These are phyloP conservation scores for Cymbopogon flexuosus DNA, from an alignment of 202 grass and related monocot genomes.

Conservation along the genomic window DNA sequence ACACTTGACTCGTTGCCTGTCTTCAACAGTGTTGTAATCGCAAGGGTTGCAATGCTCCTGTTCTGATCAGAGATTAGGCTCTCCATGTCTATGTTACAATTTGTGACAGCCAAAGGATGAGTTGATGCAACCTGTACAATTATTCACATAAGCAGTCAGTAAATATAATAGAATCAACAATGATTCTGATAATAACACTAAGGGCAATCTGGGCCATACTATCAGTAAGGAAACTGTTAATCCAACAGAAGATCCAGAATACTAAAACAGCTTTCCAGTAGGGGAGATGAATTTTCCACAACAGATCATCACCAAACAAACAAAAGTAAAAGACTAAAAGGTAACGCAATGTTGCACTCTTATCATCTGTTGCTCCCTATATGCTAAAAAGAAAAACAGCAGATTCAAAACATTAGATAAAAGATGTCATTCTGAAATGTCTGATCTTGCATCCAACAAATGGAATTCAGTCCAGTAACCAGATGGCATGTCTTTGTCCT, in stretches of 20 bases:
- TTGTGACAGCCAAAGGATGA: slow-evolving; percentile 95
- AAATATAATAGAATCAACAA: slow-evolving; percentile 1
- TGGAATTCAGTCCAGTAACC: too few species aligned
- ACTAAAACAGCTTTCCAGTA: slow-evolving; percentile 1
- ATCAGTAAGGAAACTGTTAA: not conserved
- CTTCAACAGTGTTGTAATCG: slow-evolving; percentile 91
- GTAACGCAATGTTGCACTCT: not conserved
- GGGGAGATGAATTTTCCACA: not conserved
- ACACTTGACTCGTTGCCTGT: slow-evolving; percentile 99
- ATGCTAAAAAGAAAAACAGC: not conserved
- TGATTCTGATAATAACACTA: not conserved
- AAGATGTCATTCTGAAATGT: not conserved
- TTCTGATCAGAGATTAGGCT: slow-evolving; percentile 98
- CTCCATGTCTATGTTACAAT: slow-evolving; percentile 99
- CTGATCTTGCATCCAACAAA: too few species aligned
- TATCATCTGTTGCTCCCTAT: not conserved
- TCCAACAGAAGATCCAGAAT: not conserved
- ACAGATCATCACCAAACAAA: not conserved
- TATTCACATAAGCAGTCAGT: slow-evolving; percentile 5
- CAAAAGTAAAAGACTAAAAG: not conserved
- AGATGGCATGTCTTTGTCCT: not conserved
- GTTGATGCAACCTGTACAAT: slow-evolving; percentile 75
- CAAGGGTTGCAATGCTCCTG: slow-evolving; percentile 95
- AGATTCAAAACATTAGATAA: not conserved
- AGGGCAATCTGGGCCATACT: not conserved